Evolutionary conservation across 345 rosid genomes (phyloP).

Genomic region (Leavenworthia alabamica): DNA sequence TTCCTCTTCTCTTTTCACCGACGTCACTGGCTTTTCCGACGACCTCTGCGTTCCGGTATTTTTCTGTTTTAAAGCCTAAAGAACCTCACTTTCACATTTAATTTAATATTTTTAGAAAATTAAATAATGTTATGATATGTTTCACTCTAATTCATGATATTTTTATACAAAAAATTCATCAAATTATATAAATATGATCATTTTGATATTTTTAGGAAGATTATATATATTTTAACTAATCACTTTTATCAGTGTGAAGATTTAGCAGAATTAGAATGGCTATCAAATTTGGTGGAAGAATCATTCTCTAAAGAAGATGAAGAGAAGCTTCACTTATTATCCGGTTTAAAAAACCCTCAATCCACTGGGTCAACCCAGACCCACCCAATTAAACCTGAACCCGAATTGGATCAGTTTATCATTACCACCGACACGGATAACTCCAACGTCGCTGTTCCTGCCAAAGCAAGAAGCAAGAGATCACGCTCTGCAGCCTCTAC

Average conservation of each 20-base stretch:
- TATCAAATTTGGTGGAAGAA: slow-evolving; percentile 92
- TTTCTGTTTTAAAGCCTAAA: not conserved
- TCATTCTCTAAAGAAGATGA: slow-evolving; percentile 88
- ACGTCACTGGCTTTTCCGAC: slow-evolving; percentile 34
- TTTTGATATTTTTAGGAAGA: not conserved
- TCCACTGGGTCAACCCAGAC: slow-evolving; percentile 41
- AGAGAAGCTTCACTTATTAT: slow-evolving; percentile 73
- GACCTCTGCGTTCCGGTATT: slow-evolving; percentile 90
- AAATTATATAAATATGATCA: not conserved
- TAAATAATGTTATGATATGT: not conserved
- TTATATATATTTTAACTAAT: not conserved
- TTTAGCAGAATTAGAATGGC: slow-evolving; percentile 95
- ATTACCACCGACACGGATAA: slow-evolving; percentile 11
- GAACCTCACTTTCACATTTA: not conserved
- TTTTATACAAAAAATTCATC: not conserved
- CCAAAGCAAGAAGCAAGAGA: slow-evolving; percentile 92
- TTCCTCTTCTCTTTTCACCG: slow-evolving; percentile 34
- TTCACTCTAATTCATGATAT: not conserved
- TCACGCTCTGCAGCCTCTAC: slow-evolving; percentile 77
- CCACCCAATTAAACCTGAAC: slow-evolving; percentile 23
- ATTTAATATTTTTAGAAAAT: not conserved
- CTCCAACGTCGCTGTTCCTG: slow-evolving; percentile 62
- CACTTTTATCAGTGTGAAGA: slow-evolving; percentile 57
- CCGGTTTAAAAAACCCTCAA: slow-evolving; percentile 44
- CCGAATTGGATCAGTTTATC: slow-evolving; percentile 18